Conservation (phyloP, 495 filamentous ascomycete species). For the Achaetomiella virescens region DNA sequence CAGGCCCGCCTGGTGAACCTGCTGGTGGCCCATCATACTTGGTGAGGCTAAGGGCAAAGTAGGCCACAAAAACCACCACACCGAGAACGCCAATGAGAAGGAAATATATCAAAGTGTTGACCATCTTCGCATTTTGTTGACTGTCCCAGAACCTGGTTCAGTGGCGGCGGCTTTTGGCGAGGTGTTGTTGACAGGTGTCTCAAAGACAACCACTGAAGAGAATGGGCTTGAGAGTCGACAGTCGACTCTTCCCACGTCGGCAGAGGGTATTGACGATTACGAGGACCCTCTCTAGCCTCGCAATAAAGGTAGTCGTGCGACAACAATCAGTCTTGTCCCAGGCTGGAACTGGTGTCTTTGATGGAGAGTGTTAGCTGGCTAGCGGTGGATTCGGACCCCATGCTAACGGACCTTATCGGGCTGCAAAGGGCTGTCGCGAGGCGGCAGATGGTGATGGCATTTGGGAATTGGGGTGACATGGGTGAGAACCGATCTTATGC, state of each 20-base stretch:
- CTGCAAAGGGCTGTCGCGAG: neutral
- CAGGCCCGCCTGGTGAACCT: constrained; percentile 20
- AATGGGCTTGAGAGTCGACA: no score
- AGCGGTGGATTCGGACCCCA: neutral
- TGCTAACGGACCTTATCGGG: neutral
- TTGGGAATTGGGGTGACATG: neutral
- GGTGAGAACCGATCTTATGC: neutral
- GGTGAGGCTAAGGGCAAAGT: constrained; percentile 9
- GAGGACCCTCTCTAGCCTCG: no score
- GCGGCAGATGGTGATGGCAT: neutral
- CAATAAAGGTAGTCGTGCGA: no score
- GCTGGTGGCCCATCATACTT: constrained; percentile 20
- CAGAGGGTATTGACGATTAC: no score
- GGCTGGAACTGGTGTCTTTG: no score
- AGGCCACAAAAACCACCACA: neutral
- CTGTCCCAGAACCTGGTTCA: no score
- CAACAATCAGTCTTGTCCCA: no score
- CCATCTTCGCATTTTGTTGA: neutral
- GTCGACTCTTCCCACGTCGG: no score
- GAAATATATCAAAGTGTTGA: neutral
- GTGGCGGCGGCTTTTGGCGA: no score
- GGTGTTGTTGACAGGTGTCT: neutral
- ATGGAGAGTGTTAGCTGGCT: no score
- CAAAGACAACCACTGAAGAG: no score
- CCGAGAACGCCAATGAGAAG: constrained; percentile 1